Base-by-base conservation (phyloP, 805 yeast species). In the Yamadazyma scolyti region DNA sequence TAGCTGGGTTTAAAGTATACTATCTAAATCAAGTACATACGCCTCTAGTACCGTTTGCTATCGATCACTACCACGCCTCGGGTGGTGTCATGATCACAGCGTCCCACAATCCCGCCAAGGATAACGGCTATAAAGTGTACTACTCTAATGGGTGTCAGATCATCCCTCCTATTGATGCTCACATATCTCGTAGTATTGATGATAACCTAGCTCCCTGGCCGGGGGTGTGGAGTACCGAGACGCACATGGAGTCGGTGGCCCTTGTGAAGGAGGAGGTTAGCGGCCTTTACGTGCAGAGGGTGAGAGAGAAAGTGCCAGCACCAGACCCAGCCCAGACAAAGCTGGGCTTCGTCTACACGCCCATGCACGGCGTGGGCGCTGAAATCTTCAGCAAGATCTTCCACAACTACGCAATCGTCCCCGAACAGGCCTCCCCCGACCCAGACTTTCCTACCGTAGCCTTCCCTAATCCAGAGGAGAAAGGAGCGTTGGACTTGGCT, bases 401-500 rank as follows among this genome's bases (percentile, higher is more conserved):
- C 19, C 39, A 51, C 6, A 48, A 47, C 19, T 31, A 27, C 15
- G 15, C 30, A 20, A 42, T 54, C 2, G 95, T 85, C 1, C 19
- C 28, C 11, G 75, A 76, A 42, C 98, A 90, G 54, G 65, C 68
- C 4, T 13, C 40, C 1, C 96, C 97, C 0, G 89, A 93, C 54
- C 95, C 97, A 0, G 75, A 68, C 17, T 90, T 90, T 50, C 75
- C 88, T 2, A 84, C 97, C 0, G 97, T 90, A 6, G 58, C 56
- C 25, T 90, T 90, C 47, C 98, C 98, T 4, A 90, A 90, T 48
- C 98, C 98, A 0, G 98, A 90, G 55, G 98, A 90, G 49, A 75
- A 78, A 40, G 96, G 96, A 3, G 97, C 97, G 0, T 64, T 93
- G 33, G 82, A 77, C 42, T 50, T 81, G 31, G 90, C 95, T 0